Evolutionary conservation across 768 basidiomycete species (phyloP), one percentile per base, ranked within the genome.

Genomic region (Tephrocybe sp.): DNA sequence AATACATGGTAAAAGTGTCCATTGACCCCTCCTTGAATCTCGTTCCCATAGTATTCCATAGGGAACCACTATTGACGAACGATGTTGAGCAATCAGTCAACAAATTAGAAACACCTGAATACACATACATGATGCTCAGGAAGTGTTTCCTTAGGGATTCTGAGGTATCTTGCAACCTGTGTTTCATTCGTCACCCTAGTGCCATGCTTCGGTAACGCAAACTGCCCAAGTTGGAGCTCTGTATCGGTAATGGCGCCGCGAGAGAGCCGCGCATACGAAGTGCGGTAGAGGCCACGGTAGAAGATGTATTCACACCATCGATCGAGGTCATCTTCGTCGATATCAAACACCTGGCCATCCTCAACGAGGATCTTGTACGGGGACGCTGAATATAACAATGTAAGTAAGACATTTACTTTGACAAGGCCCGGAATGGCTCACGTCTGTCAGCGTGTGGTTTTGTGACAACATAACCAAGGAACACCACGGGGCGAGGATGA

Each of bases 231-330:
- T 66, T 93, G 93, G 44, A 93, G 75, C 60, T 94, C 91, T 1
- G 93, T 94, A 60, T 95, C 93, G 21, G 90, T 93, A 54, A 95
- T 86, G 27, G 82, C 83, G 19, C 89, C 84, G 16, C 90, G 79
- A 10, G 91, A 89, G 15, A 95, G 66, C 15, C 92, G 79, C 0
- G 86, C 91, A 61, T 91, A 94, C n/a, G 84, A 71, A 2, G 87
- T 89, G 15, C 88, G 76, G 61, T 89, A 85, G 21, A 91, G 59
- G 1, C 86, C 89, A 10, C 91, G 80, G 63, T 91, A 94, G 21
- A 91, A 69, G 42, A 95, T 91, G 61, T 94, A 94, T 72, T 94
- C 89, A 69, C 92, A 95, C 88, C 88, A 91, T 39, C 88, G 73
- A 57, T 88, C 86, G 57, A 52, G 57, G 64, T 91, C 88, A 4